These are phyloP conservation scores for Pichia sp. DNA, from an alignment of 1,139 yeast species.

Conservation along the genomic window DNA sequence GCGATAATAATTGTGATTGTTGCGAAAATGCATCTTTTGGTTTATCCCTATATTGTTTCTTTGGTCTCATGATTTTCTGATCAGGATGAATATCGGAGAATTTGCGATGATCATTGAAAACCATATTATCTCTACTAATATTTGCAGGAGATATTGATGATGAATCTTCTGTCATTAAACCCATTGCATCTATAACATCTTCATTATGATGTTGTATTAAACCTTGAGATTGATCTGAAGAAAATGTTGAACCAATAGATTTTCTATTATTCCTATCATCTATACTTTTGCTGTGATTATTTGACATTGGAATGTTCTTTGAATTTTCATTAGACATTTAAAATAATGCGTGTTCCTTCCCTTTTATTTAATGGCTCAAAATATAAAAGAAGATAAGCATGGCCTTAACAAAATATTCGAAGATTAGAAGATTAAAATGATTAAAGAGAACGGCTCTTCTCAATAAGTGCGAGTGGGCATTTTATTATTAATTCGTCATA, in stretches of 20 bases:
- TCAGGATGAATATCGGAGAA: conserved; percentile 8
- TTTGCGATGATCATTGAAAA: conserved; percentile 24
- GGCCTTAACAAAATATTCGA: too few species aligned
- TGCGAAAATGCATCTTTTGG: conserved; percentile 8
- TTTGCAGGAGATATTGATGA: not conserved
- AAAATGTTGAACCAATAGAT: not conserved
- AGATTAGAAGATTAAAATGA: too few species aligned
- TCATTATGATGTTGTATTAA: conserved; percentile 10
- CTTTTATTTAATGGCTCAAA: too few species aligned
- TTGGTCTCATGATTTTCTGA: conserved; percentile 10
- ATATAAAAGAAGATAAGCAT: too few species aligned
- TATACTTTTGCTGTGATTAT: too few species aligned
- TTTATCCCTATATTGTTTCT: not conserved
- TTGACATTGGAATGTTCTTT: too few species aligned
- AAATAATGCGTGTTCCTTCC: too few species aligned
- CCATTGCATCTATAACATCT: conserved; percentile 27
- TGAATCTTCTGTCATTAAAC: conserved; percentile 24
- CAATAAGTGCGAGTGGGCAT: too few species aligned
- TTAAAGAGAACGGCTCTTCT: too few species aligned
- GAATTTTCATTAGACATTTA: too few species aligned
- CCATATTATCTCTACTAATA: not conserved
- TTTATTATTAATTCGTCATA: too few species aligned
- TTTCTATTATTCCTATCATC: not conserved
- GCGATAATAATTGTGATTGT: conserved; percentile 8
- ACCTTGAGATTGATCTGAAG: not conserved